phyloP scores from a whole-genome alignment of 2,329 filamentous ascomycete genomes.

The Colletotrichum liriopes region DNA sequence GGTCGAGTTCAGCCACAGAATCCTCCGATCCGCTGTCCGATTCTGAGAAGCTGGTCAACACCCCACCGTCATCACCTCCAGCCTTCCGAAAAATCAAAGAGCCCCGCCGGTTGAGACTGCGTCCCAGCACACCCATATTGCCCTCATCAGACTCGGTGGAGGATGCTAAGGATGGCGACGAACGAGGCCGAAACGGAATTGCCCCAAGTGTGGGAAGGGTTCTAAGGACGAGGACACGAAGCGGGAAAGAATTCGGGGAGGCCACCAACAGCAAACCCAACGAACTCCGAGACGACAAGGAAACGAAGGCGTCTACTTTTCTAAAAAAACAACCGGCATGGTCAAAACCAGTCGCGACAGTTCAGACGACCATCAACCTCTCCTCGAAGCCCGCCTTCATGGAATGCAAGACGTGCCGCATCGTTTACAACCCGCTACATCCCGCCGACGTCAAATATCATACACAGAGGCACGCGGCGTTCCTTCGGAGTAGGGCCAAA shows the following conservation, averaged over 20 bases:
- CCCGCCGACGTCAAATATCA: conserved; percentile 62
- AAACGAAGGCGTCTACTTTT: neutral
- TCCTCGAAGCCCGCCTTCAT: conserved; percentile 59
- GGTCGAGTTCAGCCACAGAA: conserved; percentile 32
- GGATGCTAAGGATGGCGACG: neutral
- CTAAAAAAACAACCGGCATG: conserved; percentile 31
- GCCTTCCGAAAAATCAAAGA: conserved; percentile 32
- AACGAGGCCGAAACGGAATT: neutral
- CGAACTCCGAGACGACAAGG: neutral
- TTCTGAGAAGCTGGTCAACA: conserved; percentile 41
- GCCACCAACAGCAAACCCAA: conserved; percentile 12
- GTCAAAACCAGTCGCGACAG: conserved; percentile 44
- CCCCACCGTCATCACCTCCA: conserved; percentile 47
- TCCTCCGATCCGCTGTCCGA: conserved; percentile 36
- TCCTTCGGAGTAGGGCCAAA: conserved; percentile 7
- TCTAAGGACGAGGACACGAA: conserved; percentile 2
- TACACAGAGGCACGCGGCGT: conserved; percentile 53
- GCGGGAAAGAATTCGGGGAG: neutral
- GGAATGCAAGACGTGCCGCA: conserved; percentile 61
- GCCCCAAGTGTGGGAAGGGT: neutral
- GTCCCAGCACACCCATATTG: conserved; percentile 33
- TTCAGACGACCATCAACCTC: conserved; percentile 63
- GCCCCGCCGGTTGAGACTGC: conserved; percentile 41
- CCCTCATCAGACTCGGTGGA: conserved; percentile 7
- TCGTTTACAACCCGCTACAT: conserved; percentile 61